Percentiles rank a stretch among this genome's conserved stretches.
Conservation (phyloP, 1,139 yeast species). For the Diutina ranongensis region DNA sequence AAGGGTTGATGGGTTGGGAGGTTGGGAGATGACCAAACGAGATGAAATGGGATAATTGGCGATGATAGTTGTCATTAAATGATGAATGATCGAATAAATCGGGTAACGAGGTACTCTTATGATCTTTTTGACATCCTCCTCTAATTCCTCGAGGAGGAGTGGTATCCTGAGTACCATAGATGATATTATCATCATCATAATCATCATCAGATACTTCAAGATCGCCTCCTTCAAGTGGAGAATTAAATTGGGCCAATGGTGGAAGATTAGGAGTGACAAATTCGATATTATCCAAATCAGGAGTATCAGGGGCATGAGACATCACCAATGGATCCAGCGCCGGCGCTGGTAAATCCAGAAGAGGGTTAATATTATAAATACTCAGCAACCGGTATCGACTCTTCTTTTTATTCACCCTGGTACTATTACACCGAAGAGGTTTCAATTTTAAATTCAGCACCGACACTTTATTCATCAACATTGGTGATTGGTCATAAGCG, state of each 20-base stretch:
- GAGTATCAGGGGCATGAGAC: not conserved
- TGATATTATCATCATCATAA: not conserved
- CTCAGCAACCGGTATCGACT: slow-evolving; percentile 29
- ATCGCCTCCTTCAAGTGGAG: no score
- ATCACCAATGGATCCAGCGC: not conserved
- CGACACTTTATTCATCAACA: slow-evolving; percentile 19
- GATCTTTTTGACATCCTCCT: not conserved
- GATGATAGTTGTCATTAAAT: not conserved
- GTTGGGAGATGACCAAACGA: not conserved
- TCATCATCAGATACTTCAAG: not conserved
- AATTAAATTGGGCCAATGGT: not conserved
- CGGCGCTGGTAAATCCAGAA: slow-evolving; percentile 8
- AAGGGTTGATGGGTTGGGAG: not conserved
- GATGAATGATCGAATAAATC: not conserved
- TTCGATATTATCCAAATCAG: not conserved
- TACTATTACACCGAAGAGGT: slow-evolving; percentile 27
- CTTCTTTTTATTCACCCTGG: slow-evolving; percentile 28
- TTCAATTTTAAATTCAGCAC: slow-evolving; percentile 28
- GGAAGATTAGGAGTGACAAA: not conserved
- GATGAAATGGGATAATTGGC: not conserved
- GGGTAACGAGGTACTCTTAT: not conserved
- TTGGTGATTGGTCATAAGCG: slow-evolving; percentile 27
- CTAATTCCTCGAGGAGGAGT: not conserved
- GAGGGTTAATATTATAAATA: slow-evolving; percentile 28
- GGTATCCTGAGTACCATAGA: not conserved